Base-by-base conservation (phyloP, 2,329 filamentous ascomycete genomes). In the Microcyclospora pomicola region DNA sequence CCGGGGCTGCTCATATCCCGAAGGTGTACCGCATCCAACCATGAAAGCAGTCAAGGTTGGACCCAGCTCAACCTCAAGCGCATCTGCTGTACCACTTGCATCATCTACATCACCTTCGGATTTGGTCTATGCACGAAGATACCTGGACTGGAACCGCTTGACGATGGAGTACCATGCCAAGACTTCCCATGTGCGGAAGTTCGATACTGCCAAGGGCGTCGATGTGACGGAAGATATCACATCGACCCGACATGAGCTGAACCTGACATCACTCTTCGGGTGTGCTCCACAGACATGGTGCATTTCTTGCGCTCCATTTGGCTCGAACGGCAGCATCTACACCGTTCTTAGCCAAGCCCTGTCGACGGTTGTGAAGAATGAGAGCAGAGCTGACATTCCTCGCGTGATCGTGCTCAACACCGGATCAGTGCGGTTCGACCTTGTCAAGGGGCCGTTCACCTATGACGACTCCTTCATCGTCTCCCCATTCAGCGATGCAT, bases 61-160 rank as follows among this genome's bases (percentile, higher is more conserved):
- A 41, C 53, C 50, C 13, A 67, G 64, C 2, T 55, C 48, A 13
- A 42, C 59, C 9, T 60, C 55, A 1, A 56, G 65, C 6, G 45
- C 50, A 40, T 37, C 14, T 35, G 42, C 34, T 24, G 30, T 9
- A 5, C 30, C 30, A 9, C 37, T 42, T 13, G 27, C 35, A 10
- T 36, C 24, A 7, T 40, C 37, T 4, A 42, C 42, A 12, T 59
- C 31, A 62, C 41, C 44, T 2, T 49, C 49, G 2, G 31, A 41
- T 10, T 35, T 55, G 10, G 41, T 37, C 7, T 77, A 72, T 49
- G 68, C 71, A 3, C 69, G 77, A 6, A 67, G 76, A 15, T 81
- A 80, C 49, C 64, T 82, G 9, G 77, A 82, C 58, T 81, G 75
- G 71, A 81, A 80, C 54, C 68, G 74, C 5, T 60, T 67, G n/a